Conservation (phyloP, 495 filamentous ascomycete species). For the Clohesyomyces aquaticus region DNA sequence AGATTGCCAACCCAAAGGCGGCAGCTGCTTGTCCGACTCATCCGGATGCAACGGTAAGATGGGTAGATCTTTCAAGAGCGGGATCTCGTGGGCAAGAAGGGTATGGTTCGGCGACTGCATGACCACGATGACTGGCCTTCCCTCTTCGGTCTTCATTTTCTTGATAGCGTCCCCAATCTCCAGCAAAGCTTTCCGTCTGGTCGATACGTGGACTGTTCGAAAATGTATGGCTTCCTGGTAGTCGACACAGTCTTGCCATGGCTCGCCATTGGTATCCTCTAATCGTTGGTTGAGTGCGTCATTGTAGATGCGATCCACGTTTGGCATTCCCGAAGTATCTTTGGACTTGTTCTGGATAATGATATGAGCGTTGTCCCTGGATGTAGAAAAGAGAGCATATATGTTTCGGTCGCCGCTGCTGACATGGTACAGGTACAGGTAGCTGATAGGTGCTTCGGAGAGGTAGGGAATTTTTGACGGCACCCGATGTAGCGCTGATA, state of each 20-base stretch:
- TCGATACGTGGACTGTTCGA: constrained; percentile 83
- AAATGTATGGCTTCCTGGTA: constrained; percentile 90
- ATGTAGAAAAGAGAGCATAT: constrained; percentile 89
- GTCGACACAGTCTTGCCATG: constrained; percentile 76
- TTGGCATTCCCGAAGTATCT: constrained; percentile 82
- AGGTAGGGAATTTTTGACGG: constrained; percentile 69
- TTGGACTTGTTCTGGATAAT: constrained; percentile 78
- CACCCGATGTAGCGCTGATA: constrained; percentile 71
- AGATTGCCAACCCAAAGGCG: constrained; percentile 90
- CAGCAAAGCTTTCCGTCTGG: constrained; percentile 81
- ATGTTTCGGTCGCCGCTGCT: constrained; percentile 87
- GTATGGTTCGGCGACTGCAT: constrained; percentile 87
- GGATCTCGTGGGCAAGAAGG: constrained; percentile 80
- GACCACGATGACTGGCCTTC: constrained; percentile 75
- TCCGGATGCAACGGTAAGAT: constrained; percentile 79
- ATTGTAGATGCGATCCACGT: constrained; percentile 86
- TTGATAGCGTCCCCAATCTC: constrained; percentile 84
- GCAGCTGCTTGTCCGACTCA: constrained; percentile 79
- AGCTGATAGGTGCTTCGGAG: constrained; percentile 67
- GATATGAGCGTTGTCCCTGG: constrained; percentile 77
- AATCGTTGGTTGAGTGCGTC: constrained; percentile 68
- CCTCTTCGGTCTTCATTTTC: constrained; percentile 84
- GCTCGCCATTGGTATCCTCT: constrained; percentile 66
- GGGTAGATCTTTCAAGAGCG: constrained; percentile 82
- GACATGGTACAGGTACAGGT: constrained; percentile 91